Evolutionary conservation across 2,329 filamentous ascomycete species (phyloP).

Genomic region (Geosmithia putterillii): DNA sequence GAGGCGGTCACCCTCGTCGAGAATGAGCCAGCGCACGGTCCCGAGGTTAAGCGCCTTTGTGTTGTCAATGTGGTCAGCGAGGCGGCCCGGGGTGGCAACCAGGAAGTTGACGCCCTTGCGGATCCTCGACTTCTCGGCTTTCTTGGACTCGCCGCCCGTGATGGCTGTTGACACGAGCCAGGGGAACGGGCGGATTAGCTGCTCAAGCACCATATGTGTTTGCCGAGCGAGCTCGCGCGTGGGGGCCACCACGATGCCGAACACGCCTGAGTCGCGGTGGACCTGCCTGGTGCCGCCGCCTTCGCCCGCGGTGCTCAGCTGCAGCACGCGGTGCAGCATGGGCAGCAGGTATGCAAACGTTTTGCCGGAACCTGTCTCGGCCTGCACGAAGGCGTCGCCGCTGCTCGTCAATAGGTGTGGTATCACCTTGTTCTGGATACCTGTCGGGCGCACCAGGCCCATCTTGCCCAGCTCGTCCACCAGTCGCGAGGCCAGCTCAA

Average conservation of each 20-base stretch:
- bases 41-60: constrained; percentile 81
- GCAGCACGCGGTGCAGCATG: constrained; percentile 77
- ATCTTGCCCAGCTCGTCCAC: constrained; percentile 81
- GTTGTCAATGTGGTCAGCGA: constrained; percentile 86
- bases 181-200: constrained; percentile 74
- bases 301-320: constrained; percentile 49
- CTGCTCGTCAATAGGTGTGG: constrained; percentile 68
- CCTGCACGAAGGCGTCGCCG: constrained; percentile 89
- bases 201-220: constrained; percentile 77
- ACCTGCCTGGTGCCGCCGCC: constrained; percentile 34
- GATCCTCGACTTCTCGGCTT: constrained; percentile 81
- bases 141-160: constrained; percentile 56
- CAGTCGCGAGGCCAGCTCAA: constrained; percentile 71
- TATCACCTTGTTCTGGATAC: constrained; percentile 86
- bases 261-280: constrained; percentile 76
- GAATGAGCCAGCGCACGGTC: constrained; percentile 82
- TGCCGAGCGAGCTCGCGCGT: constrained; percentile 92
- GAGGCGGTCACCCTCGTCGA: constrained; percentile 93
- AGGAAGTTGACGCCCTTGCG: constrained; percentile 92
- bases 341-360: constrained; percentile 92
- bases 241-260: constrained; percentile 86
- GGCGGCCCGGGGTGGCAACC: constrained; percentile 82
- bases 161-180: constrained; percentile 90
- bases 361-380: constrained; percentile 94
- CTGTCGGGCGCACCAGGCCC: constrained; percentile 79